A percentile compares a stretch with the other conserved stretches of the same genome.
Evolutionary conservation across 768 basidiomycete genomes (phyloP).

Genomic region (Suillus subluteus): DNA sequence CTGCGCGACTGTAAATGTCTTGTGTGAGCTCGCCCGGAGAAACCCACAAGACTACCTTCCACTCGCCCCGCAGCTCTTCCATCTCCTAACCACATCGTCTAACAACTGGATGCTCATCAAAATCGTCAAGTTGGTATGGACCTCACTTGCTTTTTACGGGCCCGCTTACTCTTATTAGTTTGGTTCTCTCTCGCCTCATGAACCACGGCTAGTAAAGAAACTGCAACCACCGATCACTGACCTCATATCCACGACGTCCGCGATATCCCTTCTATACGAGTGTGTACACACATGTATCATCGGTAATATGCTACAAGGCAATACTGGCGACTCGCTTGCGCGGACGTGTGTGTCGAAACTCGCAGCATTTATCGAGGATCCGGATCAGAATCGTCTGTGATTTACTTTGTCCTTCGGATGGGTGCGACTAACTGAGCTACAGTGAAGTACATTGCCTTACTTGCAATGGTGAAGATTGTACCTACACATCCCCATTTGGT

Average conservation of each 20-base stretch:
- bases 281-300: constrained; percentile 98
- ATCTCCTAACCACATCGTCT: constrained; percentile 87
- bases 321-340: constrained; percentile 79
- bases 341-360: constrained; percentile 91
- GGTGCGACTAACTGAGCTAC: constrained; percentile 9
- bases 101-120: constrained; percentile 99
- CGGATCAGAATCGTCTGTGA: constrained; percentile 91
- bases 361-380: constrained; percentile 87
- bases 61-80: constrained; percentile 91
- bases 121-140: constrained; percentile 87
- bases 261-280: constrained; percentile 95
- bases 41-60: constrained; percentile 82
- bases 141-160: not conserved
- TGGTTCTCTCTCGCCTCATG: constrained; percentile 87
- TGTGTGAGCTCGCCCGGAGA: constrained; percentile 87
- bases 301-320: constrained; percentile 89
- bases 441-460: constrained; percentile 97
- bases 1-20: constrained; percentile 90
- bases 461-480: constrained; percentile 95
- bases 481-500: constrained; percentile 89
- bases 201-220: constrained; percentile 93
- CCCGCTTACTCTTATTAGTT: constrained; percentile 57
- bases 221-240: constrained; percentile 93
- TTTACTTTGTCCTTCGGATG: not conserved
- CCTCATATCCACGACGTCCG: constrained; percentile 92